Base-by-base conservation (phyloP, 345 rosid genomes). In the Hibiscus mutabilis region DNA sequence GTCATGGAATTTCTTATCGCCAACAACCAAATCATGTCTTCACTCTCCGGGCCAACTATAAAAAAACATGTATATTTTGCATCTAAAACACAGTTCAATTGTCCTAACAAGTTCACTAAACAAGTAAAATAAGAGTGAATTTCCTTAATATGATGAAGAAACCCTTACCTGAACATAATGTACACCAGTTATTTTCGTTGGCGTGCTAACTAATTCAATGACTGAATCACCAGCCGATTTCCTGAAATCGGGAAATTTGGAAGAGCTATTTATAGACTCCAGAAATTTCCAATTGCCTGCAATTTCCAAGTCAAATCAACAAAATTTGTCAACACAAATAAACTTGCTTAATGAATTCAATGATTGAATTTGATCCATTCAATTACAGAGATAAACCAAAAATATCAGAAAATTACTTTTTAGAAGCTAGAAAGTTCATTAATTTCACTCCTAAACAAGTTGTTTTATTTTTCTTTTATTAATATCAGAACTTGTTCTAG, bases 281-380 rank as follows among this genome's bases (percentile, higher is more conserved):
- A 87, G 84, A 86, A 92, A 92, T 72, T 87, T 87, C 99, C 99
- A 95, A 74, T 78, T 75, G 71, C 99, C 99, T 95, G 87, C 65
- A 76, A 82, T 31, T 68, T 60, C 69, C 72, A 76, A 72, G 60
- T 66, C 42, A 44, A 57, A 60, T 31, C 40, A 37, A 33, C 35
- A 74, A 35, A 12, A 51, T 71, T 21, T n/a, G 29, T 10, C 37
- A 55, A 40, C 24, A 24, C 53, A 60, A 78, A 18, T 19, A 11
- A 42, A 64, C 0, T 16, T 25, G 27, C 55, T 56, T 19, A 64
- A 29, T 10, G 56, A 53, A 46, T 60, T 24, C 16, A n/a, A 55
- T 61, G 77, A n/a, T 27, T 68, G 25, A 31, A 71, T 46, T 53
- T 47, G 57, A 55, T 25, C 51, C 46, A 64, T 15, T 24, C 56